Conservation (phyloP, 2,329 filamentous ascomycete species). For the Colletotrichum lindemuthianum region DNA sequence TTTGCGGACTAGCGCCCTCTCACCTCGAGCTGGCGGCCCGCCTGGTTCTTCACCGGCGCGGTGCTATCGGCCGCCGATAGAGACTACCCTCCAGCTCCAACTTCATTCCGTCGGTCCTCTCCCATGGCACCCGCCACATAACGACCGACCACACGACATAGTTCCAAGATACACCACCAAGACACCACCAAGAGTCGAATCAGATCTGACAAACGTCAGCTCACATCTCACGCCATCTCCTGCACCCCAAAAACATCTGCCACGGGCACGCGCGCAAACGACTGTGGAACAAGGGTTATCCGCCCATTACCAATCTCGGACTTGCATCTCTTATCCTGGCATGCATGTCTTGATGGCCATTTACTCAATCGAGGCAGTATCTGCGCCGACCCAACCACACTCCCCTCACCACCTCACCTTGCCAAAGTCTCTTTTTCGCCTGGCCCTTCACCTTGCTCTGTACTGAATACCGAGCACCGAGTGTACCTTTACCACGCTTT, state of each 20-base stretch:
- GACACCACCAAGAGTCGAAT: too few relatives aligned
- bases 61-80: conserved; percentile 18
- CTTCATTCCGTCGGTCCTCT: conserved; percentile 11
- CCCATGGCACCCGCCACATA: conserved; percentile 29
- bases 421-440: conserved; percentile 5
- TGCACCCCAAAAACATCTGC: too few relatives aligned
- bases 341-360: conserved; percentile 32
- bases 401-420: neutral
- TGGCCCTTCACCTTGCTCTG: neutral
- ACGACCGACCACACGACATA: conserved; percentile 17
- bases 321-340: conserved; percentile 4
- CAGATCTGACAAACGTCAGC: neutral
- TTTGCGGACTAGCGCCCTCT: conserved; percentile 40
- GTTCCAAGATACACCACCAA: too few relatives aligned
- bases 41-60: conserved; percentile 2
- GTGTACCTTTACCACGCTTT: neutral
- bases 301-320: conserved; percentile 21
- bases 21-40: neutral
- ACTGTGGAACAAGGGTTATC: too few relatives aligned
- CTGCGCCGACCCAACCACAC: conserved; percentile 18
- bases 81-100: neutral
- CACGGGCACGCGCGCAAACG: too few relatives aligned
- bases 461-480: neutral
- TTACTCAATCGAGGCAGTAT: conserved; percentile 33
- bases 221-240: too few relatives aligned